These are phyloP conservation scores for Metarhizium guizhouense DNA, from an alignment of 2,329 filamentous ascomycete species.

Conservation along the genomic window DNA sequence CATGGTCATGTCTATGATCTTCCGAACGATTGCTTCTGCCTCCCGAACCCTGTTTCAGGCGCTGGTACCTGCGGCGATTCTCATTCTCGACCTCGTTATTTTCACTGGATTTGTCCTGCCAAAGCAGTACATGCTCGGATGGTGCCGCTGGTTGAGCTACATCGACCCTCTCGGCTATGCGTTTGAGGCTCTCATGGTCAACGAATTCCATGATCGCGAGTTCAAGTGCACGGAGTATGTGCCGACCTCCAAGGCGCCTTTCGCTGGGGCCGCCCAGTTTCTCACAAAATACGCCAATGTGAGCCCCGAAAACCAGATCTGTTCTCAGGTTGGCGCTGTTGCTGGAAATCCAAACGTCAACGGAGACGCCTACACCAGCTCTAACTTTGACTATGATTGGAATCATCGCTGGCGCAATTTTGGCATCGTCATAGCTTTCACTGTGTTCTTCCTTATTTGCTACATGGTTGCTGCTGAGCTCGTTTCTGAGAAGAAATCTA, in stretches of 20 bases:
- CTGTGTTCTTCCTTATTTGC: slow-evolving; percentile 48
- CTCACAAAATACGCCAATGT: slow-evolving; percentile 16
- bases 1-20: slow-evolving; percentile 77
- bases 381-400: slow-evolving; percentile 47
- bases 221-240: slow-evolving; percentile 45
- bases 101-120: slow-evolving; percentile 63
- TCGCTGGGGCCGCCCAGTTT: neutral
- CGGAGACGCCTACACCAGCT: slow-evolving; percentile 48
- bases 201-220: slow-evolving; percentile 63
- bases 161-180: slow-evolving; percentile 71
- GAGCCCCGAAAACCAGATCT: slow-evolving; percentile 38
- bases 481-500: slow-evolving; percentile 59
- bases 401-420: slow-evolving; percentile 61
- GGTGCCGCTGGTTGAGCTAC: slow-evolving; percentile 79
- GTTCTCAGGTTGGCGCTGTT: slow-evolving; percentile 52
- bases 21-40: slow-evolving; percentile 69
- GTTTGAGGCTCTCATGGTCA: slow-evolving; percentile 74
- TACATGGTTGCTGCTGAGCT: slow-evolving; percentile 60
- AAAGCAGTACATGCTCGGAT: slow-evolving; percentile 62
- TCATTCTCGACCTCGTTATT: slow-evolving; percentile 59
- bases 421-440: slow-evolving; percentile 59
- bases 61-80: slow-evolving; percentile 49
- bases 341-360: slow-evolving; percentile 35
- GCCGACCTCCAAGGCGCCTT: slow-evolving; percentile 21
- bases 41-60: slow-evolving; percentile 62